Conservation (phyloP, 495 filamentous ascomycete species). For the Trichoderma asperelloides region DNA sequence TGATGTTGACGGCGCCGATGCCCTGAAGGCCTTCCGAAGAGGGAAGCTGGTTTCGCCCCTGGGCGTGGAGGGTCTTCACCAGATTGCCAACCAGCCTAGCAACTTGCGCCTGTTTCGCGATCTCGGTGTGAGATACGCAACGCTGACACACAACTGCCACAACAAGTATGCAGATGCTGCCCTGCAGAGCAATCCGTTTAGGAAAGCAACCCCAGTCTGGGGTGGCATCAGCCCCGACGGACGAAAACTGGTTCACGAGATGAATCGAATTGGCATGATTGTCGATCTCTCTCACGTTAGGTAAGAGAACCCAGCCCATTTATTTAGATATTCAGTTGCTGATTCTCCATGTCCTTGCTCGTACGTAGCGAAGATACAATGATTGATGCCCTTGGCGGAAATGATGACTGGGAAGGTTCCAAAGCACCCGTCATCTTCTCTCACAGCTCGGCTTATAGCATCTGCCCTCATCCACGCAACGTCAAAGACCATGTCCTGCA, state of each 20-base stretch:
- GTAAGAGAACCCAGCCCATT: neutral
- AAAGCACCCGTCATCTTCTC: constrained; percentile 66
- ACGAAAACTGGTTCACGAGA: constrained; percentile 57
- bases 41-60: constrained; percentile 56
- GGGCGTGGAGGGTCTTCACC: constrained; percentile 87
- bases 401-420: constrained; percentile 37
- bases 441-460: constrained; percentile 55
- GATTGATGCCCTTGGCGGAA: constrained; percentile 53
- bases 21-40: constrained; percentile 49
- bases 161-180: constrained; percentile 86
- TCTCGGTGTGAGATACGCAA: constrained; percentile 84
- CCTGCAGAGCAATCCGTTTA: constrained; percentile 38
- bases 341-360: neutral
- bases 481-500: constrained; percentile 63
- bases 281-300: constrained; percentile 62
- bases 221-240: constrained; percentile 63
- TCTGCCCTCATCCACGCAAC: constrained; percentile 65
- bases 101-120: constrained; percentile 65
- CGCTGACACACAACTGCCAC: constrained; percentile 89
- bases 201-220: constrained; percentile 43
- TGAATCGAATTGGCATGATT: constrained; percentile 75
- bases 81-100: constrained; percentile 79
- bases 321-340: neutral
- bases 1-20: constrained; percentile 46
- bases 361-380: constrained; percentile 52